phyloP scores from a whole-genome alignment of 305 asterid species.

The Andrographis paniculata region DNA sequence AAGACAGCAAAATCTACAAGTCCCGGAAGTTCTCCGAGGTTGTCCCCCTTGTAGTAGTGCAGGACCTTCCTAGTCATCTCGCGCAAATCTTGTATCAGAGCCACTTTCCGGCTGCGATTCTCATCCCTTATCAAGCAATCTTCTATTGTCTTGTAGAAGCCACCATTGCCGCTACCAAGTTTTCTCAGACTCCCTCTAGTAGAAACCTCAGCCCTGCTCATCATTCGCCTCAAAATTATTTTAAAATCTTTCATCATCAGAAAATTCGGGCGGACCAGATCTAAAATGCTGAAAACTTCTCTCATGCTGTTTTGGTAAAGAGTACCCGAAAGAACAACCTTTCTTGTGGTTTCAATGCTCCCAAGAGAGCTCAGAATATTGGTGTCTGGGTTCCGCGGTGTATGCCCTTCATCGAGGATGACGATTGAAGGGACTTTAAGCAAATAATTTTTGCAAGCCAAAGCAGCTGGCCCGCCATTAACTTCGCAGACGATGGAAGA shows the following conservation, averaged over 20 bases:
- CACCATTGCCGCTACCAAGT: slow-evolving; percentile 51
- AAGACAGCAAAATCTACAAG: slow-evolving; percentile 75
- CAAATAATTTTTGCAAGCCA: slow-evolving; percentile 58
- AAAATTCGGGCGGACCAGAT: slow-evolving; percentile 94
- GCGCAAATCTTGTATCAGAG: slow-evolving; percentile 77
- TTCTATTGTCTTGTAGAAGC: slow-evolving; percentile 77
- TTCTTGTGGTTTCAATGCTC: slow-evolving; percentile 75
- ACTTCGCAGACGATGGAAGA: slow-evolving; percentile 69
- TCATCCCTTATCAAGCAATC: slow-evolving; percentile 68
- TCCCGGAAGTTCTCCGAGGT: slow-evolving; percentile 93
- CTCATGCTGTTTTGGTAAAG: slow-evolving; percentile 88
- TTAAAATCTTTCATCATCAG: slow-evolving; percentile 57
- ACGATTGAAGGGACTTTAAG: slow-evolving; percentile 65
- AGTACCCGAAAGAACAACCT: slow-evolving; percentile 95
- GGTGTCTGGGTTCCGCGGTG: slow-evolving; percentile 87
- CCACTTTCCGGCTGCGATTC: slow-evolving; percentile 59
- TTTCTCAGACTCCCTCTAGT: slow-evolving; percentile 39
- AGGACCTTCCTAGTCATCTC: slow-evolving; percentile 80
- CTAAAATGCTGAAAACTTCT: slow-evolving; percentile 85
- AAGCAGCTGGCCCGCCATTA: slow-evolving; percentile 37
- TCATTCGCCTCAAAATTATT: slow-evolving; percentile 61
- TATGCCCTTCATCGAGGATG: slow-evolving; percentile 93
- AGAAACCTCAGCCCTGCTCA: slow-evolving; percentile 60
- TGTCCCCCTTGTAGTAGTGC: slow-evolving; percentile 93
- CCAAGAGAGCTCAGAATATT: slow-evolving; percentile 81